Evolutionary conservation across 75 land plant genomes (phyloP).

Genomic region (Pseudotsuga menziesii): DNA sequence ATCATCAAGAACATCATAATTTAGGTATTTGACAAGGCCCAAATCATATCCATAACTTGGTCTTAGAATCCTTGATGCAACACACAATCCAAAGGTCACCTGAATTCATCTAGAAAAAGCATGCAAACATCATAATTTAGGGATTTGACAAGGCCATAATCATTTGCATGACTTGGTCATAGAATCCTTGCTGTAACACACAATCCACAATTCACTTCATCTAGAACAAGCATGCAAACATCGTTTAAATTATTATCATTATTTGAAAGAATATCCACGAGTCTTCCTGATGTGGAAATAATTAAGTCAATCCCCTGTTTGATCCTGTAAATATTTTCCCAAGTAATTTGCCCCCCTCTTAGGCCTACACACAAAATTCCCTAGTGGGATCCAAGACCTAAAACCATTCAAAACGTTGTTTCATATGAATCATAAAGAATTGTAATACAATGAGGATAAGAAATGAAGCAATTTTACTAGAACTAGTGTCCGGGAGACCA

Average conservation of each 20-base stretch:
- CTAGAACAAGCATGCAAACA: constrained; percentile 62
- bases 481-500: constrained; percentile 85
- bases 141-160: too few species aligned
- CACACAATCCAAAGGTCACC: too few species aligned
- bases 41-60: too few species aligned
- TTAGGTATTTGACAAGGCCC: too few species aligned
- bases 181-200: constrained; percentile 82
- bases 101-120: too few species aligned
- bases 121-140: too few species aligned
- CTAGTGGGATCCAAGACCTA: constrained; percentile 87
- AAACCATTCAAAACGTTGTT: constrained; percentile 12
- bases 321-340: constrained; percentile 66
- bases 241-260: constrained; percentile 49
- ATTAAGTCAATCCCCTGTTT: constrained; percentile 80
- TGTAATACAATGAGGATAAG: constrained; percentile 57
- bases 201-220: constrained; percentile 88
- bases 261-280: constrained; percentile 71
- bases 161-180: constrained; percentile 84
- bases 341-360: constrained; percentile 79
- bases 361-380: constrained; percentile 79
- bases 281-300: constrained; percentile 85
- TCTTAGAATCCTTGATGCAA: too few species aligned
- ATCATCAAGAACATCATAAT: too few species aligned
- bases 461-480: constrained; percentile 83
- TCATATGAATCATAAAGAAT: constrained; percentile 27